Percentiles rank a stretch among this genome's conserved stretches.
Evolutionary conservation across 345 rosid genomes (phyloP).

Genomic region (Moricandia arvensis): DNA sequence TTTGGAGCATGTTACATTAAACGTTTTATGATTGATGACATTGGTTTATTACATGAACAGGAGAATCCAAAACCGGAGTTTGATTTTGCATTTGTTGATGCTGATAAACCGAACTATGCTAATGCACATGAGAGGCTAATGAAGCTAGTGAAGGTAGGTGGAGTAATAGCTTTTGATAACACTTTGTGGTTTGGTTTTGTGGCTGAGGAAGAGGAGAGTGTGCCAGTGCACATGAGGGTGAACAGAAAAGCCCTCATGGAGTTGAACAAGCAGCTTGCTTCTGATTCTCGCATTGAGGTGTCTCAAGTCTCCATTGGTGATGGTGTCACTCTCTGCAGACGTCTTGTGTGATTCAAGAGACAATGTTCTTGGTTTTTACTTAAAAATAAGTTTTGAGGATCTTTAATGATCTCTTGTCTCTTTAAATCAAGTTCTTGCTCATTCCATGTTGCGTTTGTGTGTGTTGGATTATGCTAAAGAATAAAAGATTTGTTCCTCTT

Average conservation of each 20-base stretch:
- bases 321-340: constrained; percentile 65
- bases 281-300: constrained; percentile 54
- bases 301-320: constrained; percentile 64
- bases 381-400: not conserved
- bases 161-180: constrained; percentile 46
- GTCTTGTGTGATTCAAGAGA: constrained; percentile 27
- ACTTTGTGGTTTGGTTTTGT: constrained; percentile 49
- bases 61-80: constrained; percentile 21
- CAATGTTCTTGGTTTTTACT: not conserved
- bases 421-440: not conserved
- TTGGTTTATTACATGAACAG: no score
- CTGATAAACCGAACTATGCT: constrained; percentile 44
- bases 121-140: constrained; percentile 38
- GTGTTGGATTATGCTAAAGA: not conserved
- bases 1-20: no score
- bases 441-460: not conserved
- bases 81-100: constrained; percentile 52
- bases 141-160: constrained; percentile 48
- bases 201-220: constrained; percentile 30
- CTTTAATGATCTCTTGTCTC: not conserved
- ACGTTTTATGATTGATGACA: not conserved
- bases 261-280: constrained; percentile 48
- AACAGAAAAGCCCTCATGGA: constrained; percentile 35
- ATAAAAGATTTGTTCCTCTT: not conserved
- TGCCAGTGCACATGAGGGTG: constrained; percentile 28